phyloP scores from a whole-genome alignment of 495 filamentous ascomycete genomes.

The Daldinia vernicosa region DNA sequence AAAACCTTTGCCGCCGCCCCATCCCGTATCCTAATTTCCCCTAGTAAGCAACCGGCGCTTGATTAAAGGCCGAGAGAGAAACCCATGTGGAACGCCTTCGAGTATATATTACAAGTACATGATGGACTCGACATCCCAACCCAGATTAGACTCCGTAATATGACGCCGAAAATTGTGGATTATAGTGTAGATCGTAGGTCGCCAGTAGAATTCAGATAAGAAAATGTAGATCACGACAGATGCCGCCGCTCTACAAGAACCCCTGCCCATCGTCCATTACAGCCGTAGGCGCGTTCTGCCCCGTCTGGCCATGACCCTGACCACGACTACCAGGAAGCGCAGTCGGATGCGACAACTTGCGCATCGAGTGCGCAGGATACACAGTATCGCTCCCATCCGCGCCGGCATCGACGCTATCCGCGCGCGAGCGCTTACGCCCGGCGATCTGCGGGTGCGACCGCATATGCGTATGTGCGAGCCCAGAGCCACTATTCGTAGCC shows the following conservation, averaged over 20 bases:
- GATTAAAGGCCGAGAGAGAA: conserved; percentile 25
- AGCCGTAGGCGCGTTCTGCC: conserved; percentile 37
- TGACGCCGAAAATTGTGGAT: neutral
- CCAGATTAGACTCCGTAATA: neutral
- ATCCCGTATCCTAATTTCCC: neutral
- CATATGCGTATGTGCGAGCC: conserved; percentile 6
- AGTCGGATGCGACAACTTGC: conserved; percentile 40
- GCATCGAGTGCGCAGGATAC: conserved; percentile 42
- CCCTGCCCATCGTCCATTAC: conserved; percentile 39
- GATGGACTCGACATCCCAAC: neutral
- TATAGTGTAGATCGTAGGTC: conserved; percentile 4
- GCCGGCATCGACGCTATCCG: conserved; percentile 35
- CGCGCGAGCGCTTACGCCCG: conserved; percentile 40
- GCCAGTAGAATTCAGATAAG: neutral
- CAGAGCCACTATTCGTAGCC: neutral
- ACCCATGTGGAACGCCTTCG: conserved; percentile 3
- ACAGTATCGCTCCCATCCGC: conserved; percentile 24
- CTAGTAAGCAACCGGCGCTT: conserved; percentile 16
- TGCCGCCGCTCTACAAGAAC: conserved; percentile 7
- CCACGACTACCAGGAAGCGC: neutral
- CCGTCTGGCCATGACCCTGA: neutral
- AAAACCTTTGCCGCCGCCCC: neutral
- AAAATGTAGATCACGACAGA: neutral
- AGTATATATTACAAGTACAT: conserved; percentile 9
- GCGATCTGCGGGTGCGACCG: conserved; percentile 18